These are phyloP conservation scores for Lepiota brunneoincarnata DNA, from an alignment of 768 basidiomycete species.

Conservation along the genomic window DNA sequence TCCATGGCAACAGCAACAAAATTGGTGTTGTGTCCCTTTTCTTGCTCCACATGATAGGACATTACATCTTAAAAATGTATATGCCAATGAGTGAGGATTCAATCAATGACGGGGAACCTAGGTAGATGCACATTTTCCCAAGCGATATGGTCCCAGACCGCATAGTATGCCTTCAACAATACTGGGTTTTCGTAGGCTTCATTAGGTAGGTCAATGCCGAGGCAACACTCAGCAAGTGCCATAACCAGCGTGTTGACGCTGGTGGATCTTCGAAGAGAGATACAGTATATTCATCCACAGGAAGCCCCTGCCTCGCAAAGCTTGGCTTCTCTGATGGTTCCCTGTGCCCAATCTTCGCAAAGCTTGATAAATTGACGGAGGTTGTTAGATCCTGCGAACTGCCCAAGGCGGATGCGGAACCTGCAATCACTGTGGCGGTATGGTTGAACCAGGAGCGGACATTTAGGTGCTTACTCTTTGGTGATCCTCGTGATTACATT, in stretches of 20 bases:
- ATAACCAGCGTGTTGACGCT: neutral
- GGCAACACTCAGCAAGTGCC: neutral
- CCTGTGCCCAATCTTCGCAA: neutral
- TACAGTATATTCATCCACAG: neutral
- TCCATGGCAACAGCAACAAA: conserved; percentile 66
- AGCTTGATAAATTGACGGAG: too few species aligned
- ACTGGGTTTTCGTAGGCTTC: neutral
- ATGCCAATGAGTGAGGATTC: too few species aligned
- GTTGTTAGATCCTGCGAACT: too few species aligned
- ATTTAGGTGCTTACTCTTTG: conserved; percentile 45
- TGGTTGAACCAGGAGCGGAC: neutral
- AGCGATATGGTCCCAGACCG: neutral
- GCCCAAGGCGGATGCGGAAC: too few species aligned
- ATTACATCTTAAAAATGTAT: conserved; percentile 56
- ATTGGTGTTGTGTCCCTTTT: conserved; percentile 59
- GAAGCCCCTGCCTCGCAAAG: neutral
- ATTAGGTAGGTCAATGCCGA: neutral
- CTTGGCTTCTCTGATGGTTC: neutral
- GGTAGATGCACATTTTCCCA: neutral
- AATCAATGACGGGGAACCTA: conserved; percentile 7
- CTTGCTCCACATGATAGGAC: conserved; percentile 72
- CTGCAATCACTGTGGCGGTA: too few species aligned
- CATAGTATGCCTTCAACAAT: neutral
- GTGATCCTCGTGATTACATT: conserved; percentile 56
- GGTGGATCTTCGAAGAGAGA: too few species aligned